A percentile compares a stretch with the other conserved stretches of the same genome.
phyloP scores from a whole-genome alignment of 768 basidiomycete genomes.

The Boletus sensibilis region DNA sequence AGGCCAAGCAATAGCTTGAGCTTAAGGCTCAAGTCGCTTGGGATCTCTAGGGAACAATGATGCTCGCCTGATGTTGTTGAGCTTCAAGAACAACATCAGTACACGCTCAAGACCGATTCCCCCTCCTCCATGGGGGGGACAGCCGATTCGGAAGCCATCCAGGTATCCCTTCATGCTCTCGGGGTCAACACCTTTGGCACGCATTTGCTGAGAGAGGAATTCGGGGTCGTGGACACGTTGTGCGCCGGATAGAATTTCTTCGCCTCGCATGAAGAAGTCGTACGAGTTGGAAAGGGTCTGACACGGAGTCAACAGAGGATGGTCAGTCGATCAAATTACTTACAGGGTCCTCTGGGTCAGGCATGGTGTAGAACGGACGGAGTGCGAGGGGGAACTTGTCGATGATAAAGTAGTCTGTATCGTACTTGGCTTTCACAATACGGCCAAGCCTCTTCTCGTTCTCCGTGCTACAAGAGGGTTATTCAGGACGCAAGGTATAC shows the following conservation, averaged over 20 bases:
- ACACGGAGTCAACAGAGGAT: neutral
- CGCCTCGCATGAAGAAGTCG: constrained; percentile 99
- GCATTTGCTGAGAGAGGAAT: constrained; percentile 83
- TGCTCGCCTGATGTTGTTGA: constrained; percentile 92
- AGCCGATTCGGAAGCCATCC: constrained; percentile 93
- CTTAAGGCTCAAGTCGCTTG: constrained; percentile 84
- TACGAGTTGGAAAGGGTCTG: constrained; percentile 96
- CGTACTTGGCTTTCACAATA: constrained; percentile 88
- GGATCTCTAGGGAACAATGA: constrained; percentile 97
- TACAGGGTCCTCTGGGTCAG: constrained; percentile 88
- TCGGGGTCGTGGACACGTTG: constrained; percentile 94
- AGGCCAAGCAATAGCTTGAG: neutral
- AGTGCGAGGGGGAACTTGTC: constrained; percentile 98
- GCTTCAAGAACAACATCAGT: constrained; percentile 95
- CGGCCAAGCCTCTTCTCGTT: constrained; percentile 93
- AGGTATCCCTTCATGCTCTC: constrained; percentile 89
- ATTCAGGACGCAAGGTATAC: neutral
- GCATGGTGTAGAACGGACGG: constrained; percentile 99
- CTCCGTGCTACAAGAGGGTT: constrained; percentile 65
- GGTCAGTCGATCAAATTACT: constrained; percentile 26
- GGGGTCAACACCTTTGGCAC: constrained; percentile 83
- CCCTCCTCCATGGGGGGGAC: constrained; percentile 94
- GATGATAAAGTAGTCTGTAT: constrained; percentile 98
- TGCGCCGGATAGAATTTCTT: constrained; percentile 97
- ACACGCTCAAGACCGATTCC: constrained; percentile 96